A percentile compares a stretch with the other conserved stretches of the same genome.
Evolutionary conservation across 2,329 filamentous ascomycete species (phyloP).

Genomic region (Paecilomyces niveus): DNA sequence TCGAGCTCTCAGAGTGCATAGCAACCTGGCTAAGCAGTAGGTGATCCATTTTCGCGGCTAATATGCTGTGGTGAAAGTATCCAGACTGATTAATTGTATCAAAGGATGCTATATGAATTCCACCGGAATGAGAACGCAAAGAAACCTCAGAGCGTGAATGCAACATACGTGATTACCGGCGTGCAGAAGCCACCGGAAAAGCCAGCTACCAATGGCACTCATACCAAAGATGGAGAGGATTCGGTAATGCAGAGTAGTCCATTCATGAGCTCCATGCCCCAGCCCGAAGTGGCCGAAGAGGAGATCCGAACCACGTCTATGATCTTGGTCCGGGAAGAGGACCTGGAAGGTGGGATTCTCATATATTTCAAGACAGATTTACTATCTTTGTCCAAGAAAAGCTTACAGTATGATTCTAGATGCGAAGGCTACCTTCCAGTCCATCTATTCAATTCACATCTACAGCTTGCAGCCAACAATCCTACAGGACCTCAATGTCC

Average conservation of each 20-base stretch:
- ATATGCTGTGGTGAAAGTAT: not conserved
- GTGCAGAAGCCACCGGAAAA: slow-evolving; percentile 42
- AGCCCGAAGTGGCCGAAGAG: slow-evolving; percentile 44
- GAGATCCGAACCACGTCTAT: slow-evolving; percentile 52
- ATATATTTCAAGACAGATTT: not conserved
- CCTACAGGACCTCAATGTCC: slow-evolving; percentile 62
- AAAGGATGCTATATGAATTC: slow-evolving; percentile 81
- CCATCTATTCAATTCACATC: slow-evolving; percentile 73
- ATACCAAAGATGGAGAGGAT: slow-evolving; percentile 53
- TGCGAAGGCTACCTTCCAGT: slow-evolving; percentile 59
- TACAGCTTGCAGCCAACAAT: slow-evolving; percentile 74
- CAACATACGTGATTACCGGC: slow-evolving; percentile 85
- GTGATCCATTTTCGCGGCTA: slow-evolving; percentile 17
- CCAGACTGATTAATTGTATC: slow-evolving; percentile 4
- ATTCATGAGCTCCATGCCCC: slow-evolving; percentile 59
- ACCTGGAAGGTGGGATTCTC: slow-evolving; percentile 53
- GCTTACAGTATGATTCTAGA: slow-evolving; percentile 40
- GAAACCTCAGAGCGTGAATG: slow-evolving; percentile 68
- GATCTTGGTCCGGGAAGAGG: slow-evolving; percentile 63
- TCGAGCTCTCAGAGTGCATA: slow-evolving; percentile 73
- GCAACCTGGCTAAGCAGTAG: slow-evolving; percentile 83
- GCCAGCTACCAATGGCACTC: slow-evolving; percentile 29
- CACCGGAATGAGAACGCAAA: slow-evolving; percentile 69
- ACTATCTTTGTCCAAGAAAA: not conserved
- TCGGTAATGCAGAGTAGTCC: slow-evolving; percentile 57